These are phyloP conservation scores for Tolypocladium ovalisporum DNA, from an alignment of 2,329 filamentous ascomycete genomes.

Conservation along the genomic window DNA sequence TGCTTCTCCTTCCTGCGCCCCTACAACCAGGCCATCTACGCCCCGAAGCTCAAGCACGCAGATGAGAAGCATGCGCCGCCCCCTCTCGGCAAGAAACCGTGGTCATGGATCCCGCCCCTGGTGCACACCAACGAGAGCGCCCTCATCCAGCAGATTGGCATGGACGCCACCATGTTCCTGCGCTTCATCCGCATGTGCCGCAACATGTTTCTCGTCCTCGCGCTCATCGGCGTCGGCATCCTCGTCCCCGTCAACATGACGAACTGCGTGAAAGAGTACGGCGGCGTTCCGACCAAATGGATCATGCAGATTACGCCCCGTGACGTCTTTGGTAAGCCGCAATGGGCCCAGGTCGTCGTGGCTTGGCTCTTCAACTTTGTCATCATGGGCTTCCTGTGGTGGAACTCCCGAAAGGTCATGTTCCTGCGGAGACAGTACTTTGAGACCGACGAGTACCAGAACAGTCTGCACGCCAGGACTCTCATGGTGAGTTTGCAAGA, in stretches of 20 bases:
- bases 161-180: slow-evolving; percentile 87
- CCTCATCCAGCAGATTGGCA: slow-evolving; percentile 69
- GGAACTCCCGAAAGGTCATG: slow-evolving; percentile 70
- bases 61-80: slow-evolving; percentile 86
- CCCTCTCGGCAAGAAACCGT: slow-evolving; percentile 72
- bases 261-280: slow-evolving; percentile 20
- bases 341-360: slow-evolving; percentile 50
- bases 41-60: slow-evolving; percentile 84
- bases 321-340: slow-evolving; percentile 37
- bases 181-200: slow-evolving; percentile 84
- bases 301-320: slow-evolving; percentile 50
- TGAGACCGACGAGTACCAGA: slow-evolving; percentile 77
- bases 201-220: slow-evolving; percentile 71
- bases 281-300: slow-evolving; percentile 24
- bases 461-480: slow-evolving; percentile 68
- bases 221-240: slow-evolving; percentile 62
- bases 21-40: slow-evolving; percentile 86
- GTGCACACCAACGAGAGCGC: slow-evolving; percentile 67
- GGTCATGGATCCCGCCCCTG: slow-evolving; percentile 76
- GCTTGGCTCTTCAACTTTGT: slow-evolving; percentile 62
- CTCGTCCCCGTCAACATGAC: slow-evolving; percentile 71
- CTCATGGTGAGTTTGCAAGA: slow-evolving; percentile 41
- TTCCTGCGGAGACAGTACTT: slow-evolving; percentile 69
- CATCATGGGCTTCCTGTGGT: slow-evolving; percentile 75
- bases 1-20: slow-evolving; percentile 84